Evolutionary conservation across 1,139 yeast genomes (phyloP), one percentile per base, ranked within the genome.

Genomic region (Pichia sp.): DNA sequence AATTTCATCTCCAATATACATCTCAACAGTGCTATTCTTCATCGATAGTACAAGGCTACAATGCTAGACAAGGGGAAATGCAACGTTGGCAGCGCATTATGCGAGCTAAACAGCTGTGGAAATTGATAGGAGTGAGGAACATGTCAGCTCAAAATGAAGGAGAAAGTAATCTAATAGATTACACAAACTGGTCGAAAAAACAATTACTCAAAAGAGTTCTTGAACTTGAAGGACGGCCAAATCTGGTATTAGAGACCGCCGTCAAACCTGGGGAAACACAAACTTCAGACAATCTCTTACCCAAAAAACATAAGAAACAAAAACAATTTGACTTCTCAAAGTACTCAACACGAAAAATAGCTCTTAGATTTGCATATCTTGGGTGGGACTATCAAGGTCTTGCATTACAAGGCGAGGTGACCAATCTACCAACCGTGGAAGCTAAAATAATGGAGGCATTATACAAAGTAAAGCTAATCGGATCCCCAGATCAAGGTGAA

Each of bases 381-480:
- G 97, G 99, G n/a, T 90, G 97, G 97, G 81, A 87, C 64, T 93
- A 92, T 69, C 89, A 87, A 64, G 99, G 99, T 0, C 75, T 93
- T 36, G 97, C 96, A 1, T 75, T 80, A 52, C 99, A 93, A 68
- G 78, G 77, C 56, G 87, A 82, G 41, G 81, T 81, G 1, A 85
- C 95, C 0, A 89, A 86, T 1, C 73, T 89, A 15, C 96, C 95
- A 0, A 93, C 99, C 0, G 93, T 93, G 2, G 99, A 95, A 66
- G 85, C 84, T 45, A 80, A 78, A 45, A 79, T 93, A 13, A 69
- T 93, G 51, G 78, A 83, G 50, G 96, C 96, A 0, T 69, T 93
- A 69, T 72, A 76, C 46, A 81, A 78, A 61, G 82, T 95, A 42
- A 82, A 79, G 62, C 71, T 95, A 58, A 82, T 95, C 43, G 79